Evolutionary conservation across 768 basidiomycete species (phyloP).

Genomic region (Lepiota venenata): DNA sequence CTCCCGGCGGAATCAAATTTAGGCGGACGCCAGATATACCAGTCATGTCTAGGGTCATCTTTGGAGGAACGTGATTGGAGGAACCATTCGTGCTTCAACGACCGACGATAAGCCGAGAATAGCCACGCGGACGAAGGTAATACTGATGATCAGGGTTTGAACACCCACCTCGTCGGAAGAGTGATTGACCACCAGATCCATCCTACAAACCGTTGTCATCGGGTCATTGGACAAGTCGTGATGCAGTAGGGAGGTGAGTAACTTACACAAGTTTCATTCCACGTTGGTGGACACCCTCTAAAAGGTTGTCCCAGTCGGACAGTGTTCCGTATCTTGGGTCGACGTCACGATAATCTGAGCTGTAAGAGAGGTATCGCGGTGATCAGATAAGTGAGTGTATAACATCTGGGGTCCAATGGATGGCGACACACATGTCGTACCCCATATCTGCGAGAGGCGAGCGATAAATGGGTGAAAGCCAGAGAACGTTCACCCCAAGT

Average conservation of each 20-base stretch:
- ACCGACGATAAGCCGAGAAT: not conserved
- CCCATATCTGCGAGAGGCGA: conserved; percentile 73
- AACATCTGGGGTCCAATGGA: not conserved
- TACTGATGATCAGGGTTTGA: not conserved
- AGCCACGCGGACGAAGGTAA: too few species aligned
- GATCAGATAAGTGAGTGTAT: conserved; percentile 1
- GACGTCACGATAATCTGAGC: conserved; percentile 63
- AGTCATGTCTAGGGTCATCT: conserved; percentile 61
- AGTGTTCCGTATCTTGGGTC: conserved; percentile 65
- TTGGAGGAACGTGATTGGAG: conserved; percentile 47
- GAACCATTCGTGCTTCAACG: conserved; percentile 68
- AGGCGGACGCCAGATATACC: conserved; percentile 75
- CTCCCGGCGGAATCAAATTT: conserved; percentile 48
- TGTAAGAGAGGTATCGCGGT: conserved; percentile 17
- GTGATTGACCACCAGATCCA: conserved; percentile 79
- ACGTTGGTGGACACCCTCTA: conserved; percentile 51
- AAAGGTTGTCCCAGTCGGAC: conserved; percentile 53
- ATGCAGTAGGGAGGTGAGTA: conserved; percentile 16
- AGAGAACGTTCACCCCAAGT: conserved; percentile 64
- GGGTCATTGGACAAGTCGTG: not conserved
- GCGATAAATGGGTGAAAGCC: conserved; percentile 71
- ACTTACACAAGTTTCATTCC: conserved; percentile 75
- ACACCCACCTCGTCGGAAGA: conserved; percentile 57
- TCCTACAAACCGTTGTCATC: conserved; percentile 33
- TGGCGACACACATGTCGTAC: conserved; percentile 55